Base-by-base conservation (phyloP, 768 basidiomycete genomes). In the Pleurotus eryngii region DNA sequence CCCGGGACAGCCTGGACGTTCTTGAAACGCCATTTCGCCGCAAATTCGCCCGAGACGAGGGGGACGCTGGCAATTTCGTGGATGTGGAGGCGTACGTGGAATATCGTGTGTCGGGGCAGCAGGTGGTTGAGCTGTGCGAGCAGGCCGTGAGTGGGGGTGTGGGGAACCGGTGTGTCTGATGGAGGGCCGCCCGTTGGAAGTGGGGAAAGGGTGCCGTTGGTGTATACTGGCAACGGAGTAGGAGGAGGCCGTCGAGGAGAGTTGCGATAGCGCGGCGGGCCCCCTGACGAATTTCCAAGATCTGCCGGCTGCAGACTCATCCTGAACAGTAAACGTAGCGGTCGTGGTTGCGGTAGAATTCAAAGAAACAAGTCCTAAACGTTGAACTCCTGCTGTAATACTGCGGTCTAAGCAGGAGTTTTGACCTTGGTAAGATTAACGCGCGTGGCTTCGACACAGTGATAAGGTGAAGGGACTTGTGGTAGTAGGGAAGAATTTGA, bases 11-110 rank as follows among this genome's bases (percentile, higher is more conserved):
- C 61, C 38, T 75, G 71, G 2, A 76, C 76, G 60, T 83, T 78
- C 74, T 84, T 87, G 70, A 90, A 81, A 69, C 83, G 86, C 88
- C 90, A 90, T 18, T 78, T 74, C 4, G 86, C 80, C 17, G 76
- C 83, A 65, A 90, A 90, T 64, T 88, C 80, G 60, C 89, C 89
- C 42, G 75, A 72, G 35, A 90, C 81, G 57, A 90, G 81, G 0
- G 90, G 90, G 0, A 92, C 85, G 61, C 82, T 86, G 17, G 81
- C 76, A 18, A 92, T 78, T 61, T 89, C 81, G 70, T 90, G 86
- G 39, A 90, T 75, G 17, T 75, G 73, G 42, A 91, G 65, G 9
- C 75, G 74, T 26, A 83, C 81, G 55, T 81, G 79, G 70, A 92
- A 90, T 50, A 81, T 77, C 3, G 87, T 81, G 64, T 90, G 86